Evolutionary conservation across 495 filamentous ascomycete species (phyloP).

Genomic region (Neurospora intermedia): DNA sequence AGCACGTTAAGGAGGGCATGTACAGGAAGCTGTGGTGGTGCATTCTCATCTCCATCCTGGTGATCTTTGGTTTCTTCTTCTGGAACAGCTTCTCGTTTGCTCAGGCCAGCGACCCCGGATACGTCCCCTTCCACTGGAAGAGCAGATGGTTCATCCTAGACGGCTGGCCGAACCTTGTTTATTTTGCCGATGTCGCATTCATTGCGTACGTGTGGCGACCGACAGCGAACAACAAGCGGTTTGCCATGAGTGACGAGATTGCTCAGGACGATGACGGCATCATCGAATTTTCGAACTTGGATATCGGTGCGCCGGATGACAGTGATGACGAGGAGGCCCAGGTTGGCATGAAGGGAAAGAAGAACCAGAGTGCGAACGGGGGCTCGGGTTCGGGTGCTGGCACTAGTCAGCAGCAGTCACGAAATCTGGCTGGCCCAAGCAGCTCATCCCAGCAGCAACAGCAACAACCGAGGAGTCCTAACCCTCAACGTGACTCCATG

Average conservation of each 20-base stretch:
- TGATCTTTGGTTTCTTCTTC: slow-evolving; percentile 94
- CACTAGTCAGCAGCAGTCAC: background rate
- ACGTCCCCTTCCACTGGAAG: slow-evolving; percentile 93
- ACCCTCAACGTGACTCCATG: slow-evolving; percentile 53
- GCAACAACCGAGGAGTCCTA: slow-evolving; percentile 14
- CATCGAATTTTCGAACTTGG: slow-evolving; percentile 76
- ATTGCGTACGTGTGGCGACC: slow-evolving; percentile 97
- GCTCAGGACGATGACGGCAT: slow-evolving; percentile 94
- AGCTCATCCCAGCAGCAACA: slow-evolving; percentile 10
- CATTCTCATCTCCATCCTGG: slow-evolving; percentile 80
- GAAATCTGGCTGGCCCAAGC: background rate
- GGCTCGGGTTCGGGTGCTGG: background rate
- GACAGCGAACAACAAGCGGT: slow-evolving; percentile 91
- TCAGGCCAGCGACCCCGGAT: slow-evolving; percentile 68
- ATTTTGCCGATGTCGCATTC: slow-evolving; percentile 81
- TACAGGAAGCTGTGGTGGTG: slow-evolving; percentile 99
- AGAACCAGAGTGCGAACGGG: background rate
- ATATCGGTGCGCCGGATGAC: slow-evolving; percentile 63
- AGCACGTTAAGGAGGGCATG: slow-evolving; percentile 88
- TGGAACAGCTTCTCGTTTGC: slow-evolving; percentile 93
- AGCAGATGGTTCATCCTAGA: slow-evolving; percentile 95
- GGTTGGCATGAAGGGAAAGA: slow-evolving; percentile 24
- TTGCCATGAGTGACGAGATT: slow-evolving; percentile 98
- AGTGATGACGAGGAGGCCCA: slow-evolving; percentile 53
- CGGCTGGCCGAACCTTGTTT: slow-evolving; percentile 95